Evolutionary conservation across 805 yeast genomes (phyloP).

Genomic region (Candida oleophila): DNA sequence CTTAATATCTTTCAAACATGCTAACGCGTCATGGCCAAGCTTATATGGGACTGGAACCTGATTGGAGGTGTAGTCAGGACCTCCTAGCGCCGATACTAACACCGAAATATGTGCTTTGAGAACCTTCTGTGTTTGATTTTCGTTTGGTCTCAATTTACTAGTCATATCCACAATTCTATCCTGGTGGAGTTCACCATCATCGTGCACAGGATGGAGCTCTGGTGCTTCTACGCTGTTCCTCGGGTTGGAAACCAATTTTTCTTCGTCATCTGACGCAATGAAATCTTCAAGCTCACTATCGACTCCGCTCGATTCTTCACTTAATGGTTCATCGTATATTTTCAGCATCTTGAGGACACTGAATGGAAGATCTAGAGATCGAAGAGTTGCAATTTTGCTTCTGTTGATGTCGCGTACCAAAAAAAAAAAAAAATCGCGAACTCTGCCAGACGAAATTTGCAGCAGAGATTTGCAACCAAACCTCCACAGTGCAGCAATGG

Average conservation of each 20-base stretch:
- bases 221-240: conserved; percentile 18
- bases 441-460: no score
- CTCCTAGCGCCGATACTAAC: conserved; percentile 87
- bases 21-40: conserved; percentile 84
- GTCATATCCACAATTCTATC: conserved; percentile 25
- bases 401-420: no score
- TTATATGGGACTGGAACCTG: conserved; percentile 56
- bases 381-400: no score
- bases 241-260: conserved; percentile 25
- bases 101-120: conserved; percentile 74
- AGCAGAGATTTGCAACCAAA: no score
- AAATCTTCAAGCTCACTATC: conserved; percentile 35
- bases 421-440: no score
- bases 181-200: conserved; percentile 13
- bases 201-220: conserved; percentile 2
- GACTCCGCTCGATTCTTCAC: conserved; percentile 8
- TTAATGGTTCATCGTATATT: not conserved
- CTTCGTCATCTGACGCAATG: conserved; percentile 30
- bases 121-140: conserved; percentile 37
- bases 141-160: conserved; percentile 27
- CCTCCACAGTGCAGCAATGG: no score
- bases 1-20: conserved; percentile 83
- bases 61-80: conserved; percentile 64
- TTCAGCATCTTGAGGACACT: not conserved
- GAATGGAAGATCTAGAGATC: no score